Conservation (phyloP, 208 protist species). For the Porcisia hertigi region DNA sequence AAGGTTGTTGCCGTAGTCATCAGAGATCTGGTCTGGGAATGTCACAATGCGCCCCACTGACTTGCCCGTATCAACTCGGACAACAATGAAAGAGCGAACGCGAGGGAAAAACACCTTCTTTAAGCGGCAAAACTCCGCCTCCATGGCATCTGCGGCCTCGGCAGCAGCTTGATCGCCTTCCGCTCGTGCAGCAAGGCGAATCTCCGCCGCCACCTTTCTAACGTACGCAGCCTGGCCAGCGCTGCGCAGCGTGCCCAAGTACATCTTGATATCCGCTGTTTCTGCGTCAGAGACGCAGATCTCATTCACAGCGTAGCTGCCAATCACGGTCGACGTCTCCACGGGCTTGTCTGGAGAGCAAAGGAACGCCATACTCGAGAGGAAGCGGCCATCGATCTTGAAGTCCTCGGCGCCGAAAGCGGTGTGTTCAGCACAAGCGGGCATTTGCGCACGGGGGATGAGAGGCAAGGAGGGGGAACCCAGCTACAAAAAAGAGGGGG, state of each 20-base stretch:
- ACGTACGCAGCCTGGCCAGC: constrained; percentile 34
- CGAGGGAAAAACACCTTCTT: constrained; percentile 49
- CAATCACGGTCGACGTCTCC: constrained; percentile 32
- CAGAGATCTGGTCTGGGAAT: constrained; percentile 50
- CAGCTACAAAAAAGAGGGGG: background rate
- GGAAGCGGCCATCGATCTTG: constrained; percentile 33
- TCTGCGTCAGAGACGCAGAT: constrained; percentile 52
- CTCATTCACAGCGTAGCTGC: constrained; percentile 51
- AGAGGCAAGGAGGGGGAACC: background rate
- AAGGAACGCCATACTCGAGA: constrained; percentile 37
- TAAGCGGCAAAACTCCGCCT: constrained; percentile 46
- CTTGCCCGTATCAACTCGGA: constrained; percentile 33
- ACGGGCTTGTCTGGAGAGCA: constrained; percentile 42
- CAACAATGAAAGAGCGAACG: constrained; percentile 41
- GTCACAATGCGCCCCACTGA: constrained; percentile 37
- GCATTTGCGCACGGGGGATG: background rate
- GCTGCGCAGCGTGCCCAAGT: constrained; percentile 34
- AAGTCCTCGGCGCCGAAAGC: constrained; percentile 39
- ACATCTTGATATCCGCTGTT: constrained; percentile 33
- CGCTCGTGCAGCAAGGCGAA: constrained; percentile 23
- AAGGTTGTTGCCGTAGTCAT: constrained; percentile 71
- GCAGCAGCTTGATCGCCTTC: constrained; percentile 23
- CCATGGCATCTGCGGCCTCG: constrained; percentile 29
- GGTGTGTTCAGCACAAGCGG: constrained; percentile 17
- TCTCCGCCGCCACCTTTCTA: constrained; percentile 28